Base-by-base conservation (phyloP, 805 yeast genomes). In the Komagataella populi region DNA sequence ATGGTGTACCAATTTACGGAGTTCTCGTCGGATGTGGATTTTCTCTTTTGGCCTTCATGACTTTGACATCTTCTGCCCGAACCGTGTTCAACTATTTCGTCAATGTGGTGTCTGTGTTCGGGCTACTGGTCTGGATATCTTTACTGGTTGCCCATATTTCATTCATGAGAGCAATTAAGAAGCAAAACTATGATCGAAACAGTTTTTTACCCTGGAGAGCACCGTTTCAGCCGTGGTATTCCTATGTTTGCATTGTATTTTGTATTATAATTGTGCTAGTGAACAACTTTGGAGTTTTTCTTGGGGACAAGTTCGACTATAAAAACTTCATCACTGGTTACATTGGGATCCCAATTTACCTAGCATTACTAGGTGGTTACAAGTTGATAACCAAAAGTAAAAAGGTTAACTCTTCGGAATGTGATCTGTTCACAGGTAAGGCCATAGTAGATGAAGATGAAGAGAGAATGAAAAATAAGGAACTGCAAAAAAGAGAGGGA, bases 211-310 rank as follows among this genome's bases (percentile, higher is more conserved):
- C 50, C 16, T 58, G 52, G 45, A 47, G 47, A 22, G 57, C 58
- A 44, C 78, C 78, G 7, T 63, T 72, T 23, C 77, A 72, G 58
- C 78, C 80, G 23, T 73, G 63, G 57, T 72, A 70, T 17, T 60
- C 74, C 6, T 72, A 68, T 56, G 44, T 72, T 57, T 76, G 76
- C 4, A 64, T 73, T 48, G 50, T 54, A 10, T 53, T 72, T 7
- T 96, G 95, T 45, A 84, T 76, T 1, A 83, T 79, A 52, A 72
- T 75, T 44, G 89, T 85, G 49, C 78, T 77, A 51, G 90, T 79
- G 57, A 87, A 83, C 47, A 86, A 72, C 53, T 96, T 74, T 61
- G 76, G 83, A 2, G 86, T 76, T 3, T 82, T 82, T 67, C 68
- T 82, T 56, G 78, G 79, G 49, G 64, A 60, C 8, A 46, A 55